Evolutionary conservation across 192 early-diverging fungal species (phyloP).

Genomic region (Jimgerdemannia lactiflua): DNA sequence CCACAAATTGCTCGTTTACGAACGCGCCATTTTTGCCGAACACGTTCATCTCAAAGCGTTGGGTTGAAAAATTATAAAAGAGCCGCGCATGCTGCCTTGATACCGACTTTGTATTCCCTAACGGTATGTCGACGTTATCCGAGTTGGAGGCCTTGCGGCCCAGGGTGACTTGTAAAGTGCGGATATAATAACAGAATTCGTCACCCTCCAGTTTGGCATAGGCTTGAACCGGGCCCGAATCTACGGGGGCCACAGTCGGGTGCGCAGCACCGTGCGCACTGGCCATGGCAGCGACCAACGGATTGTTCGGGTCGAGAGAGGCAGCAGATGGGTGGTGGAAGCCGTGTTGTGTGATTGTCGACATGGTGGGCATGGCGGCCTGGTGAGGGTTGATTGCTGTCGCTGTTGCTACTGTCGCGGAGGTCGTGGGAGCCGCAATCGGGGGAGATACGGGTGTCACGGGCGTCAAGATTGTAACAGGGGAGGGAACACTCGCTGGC

Average conservation of each 20-base stretch:
- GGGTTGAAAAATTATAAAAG: slow-evolving; percentile 78
- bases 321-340: neutral
- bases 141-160: slow-evolving; percentile 64
- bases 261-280: neutral
- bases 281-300: neutral
- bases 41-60: slow-evolving; percentile 82
- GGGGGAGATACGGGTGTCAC: neutral
- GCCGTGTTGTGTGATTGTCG: neutral
- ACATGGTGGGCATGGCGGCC: neutral
- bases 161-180: slow-evolving; percentile 72
- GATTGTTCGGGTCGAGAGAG: neutral
- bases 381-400: neutral
- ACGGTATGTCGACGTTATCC: slow-evolving; percentile 81
- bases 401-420: neutral
- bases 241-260: slow-evolving; percentile 15
- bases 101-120: slow-evolving; percentile 82
- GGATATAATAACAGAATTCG: slow-evolving; percentile 82
- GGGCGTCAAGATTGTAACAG: neutral
- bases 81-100: slow-evolving; percentile 85
- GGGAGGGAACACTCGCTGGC: neutral
- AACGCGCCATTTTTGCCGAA: slow-evolving; percentile 88
- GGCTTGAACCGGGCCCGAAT: slow-evolving; percentile 67
- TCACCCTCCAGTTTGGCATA: slow-evolving; percentile 90
- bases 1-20: slow-evolving; percentile 80
- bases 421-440: neutral